Evolutionary conservation across 169 alveolate species (phyloP), one percentile per base, ranked within the genome.

Genomic region (Eimeria acervulina): DNA sequence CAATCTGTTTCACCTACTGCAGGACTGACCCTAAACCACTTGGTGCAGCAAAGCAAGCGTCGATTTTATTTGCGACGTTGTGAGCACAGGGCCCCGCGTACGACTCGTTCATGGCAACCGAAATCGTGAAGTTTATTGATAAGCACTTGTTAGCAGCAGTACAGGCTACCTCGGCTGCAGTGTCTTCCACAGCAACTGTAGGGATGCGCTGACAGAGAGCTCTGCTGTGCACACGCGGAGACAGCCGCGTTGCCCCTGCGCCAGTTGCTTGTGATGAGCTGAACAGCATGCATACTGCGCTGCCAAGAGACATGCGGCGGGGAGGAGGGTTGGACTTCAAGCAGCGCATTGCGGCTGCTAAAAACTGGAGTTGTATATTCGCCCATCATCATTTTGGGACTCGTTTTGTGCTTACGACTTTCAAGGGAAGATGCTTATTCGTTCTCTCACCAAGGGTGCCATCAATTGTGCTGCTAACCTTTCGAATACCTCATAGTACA

Each of bases 41-140:
- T 4, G n/a, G 68, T 21, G n/a, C 68, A 15, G 26, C 68, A 12
- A 13, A 19, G 66, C 17, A 76, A 13, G 87, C 59, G 4, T 44
- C 28, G 87, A 59, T 21, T 59, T 17, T 19, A 59, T 59, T 59
- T 59, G 68, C 68, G 68, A 59, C 19, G 15, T 33, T 74, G 88
- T 78, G 59, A 40, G 61, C 55, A 36, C 80, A 90, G 95, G 95
- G 95, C 26, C 95, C 95, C 36, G 61, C 52, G 52, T 90, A 74
- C 47, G 95, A 90, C 42, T 42, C 90, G 28, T 44, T 51, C 59
- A 59, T 76, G 66, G 72, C 87, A 36, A 33, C 59, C 42, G 61
- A 44, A 40, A 90, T 90, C 44, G 38, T 72, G n/a, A 59, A 72
- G 66, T 90, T 90, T 52, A 52, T 90, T 23, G 78, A 90, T 19